Evolutionary conservation across 2,329 filamentous ascomycete genomes (phyloP), one percentile per base, ranked within the genome.

Genomic region (Aspergillus sclerotialis): DNA sequence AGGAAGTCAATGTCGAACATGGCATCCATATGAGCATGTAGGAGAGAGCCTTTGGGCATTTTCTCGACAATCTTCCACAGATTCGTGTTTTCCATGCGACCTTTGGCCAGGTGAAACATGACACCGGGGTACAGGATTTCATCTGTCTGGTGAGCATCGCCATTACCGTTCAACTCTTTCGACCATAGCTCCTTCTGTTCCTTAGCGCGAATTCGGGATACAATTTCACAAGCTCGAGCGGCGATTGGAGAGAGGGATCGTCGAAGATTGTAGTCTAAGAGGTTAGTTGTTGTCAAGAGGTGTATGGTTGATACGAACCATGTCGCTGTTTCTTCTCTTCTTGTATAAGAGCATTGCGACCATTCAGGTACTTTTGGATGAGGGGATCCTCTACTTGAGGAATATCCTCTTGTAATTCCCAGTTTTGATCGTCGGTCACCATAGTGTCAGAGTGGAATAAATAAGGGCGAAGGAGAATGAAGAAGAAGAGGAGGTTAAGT

Each of bases 1-100:
- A 94, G 65, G 66, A 79, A 93, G 54, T 87, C 82, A 44, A 88
- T 78, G 57, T 94, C 84, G 32, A 94, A 83, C 80, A 93, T 93
- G 49, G 89, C 87, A 59, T 93, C 85, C 55, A 93, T 68, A 60
- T 96, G 89, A 28, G 86, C 86, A 65, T 96, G 89, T 40, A 58
- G 38, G 1, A 59, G 48, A 5, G 60, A 56, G 9, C 90, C 92
- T 60, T 96, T 96, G 17, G 90, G 90, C 84, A 96, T 87, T 44
- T 69, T 75, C 39, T 80, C 76, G 11, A 94, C 75, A 48, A 95
- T 92, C 44, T 78, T 73, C 87, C 87, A 96, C 15, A 95, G 70
- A 52, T 80, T 80, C 10, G 86, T 94, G 47, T 72, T 71, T 61
- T 94, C 86, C 78, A 94, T 93, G 24, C 78, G 77, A n/a, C 80